A percentile compares a stretch with the other conserved stretches of the same genome.
Evolutionary conservation across 2,329 filamentous ascomycete species (phyloP).

Genomic region (Lomentospora prolificans): DNA sequence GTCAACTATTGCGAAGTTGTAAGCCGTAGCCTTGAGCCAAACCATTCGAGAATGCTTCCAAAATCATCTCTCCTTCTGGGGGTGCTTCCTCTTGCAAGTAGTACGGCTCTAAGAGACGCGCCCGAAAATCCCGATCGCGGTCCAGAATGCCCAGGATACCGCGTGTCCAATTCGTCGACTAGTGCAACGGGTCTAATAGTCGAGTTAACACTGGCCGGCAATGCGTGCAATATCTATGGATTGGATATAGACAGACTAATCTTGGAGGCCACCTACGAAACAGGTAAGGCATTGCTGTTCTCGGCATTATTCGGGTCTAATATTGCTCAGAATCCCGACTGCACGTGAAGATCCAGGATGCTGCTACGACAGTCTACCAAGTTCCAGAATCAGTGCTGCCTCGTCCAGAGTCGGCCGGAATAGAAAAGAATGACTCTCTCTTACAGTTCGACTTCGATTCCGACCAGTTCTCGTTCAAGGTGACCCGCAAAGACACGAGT

Average conservation of each 20-base stretch:
- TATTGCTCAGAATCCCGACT: constrained; percentile 37
- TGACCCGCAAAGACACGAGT: constrained; percentile 30
- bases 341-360: constrained; percentile 63
- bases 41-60: no score
- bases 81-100: no score
- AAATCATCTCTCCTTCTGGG: no score
- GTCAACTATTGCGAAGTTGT: no score
- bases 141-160: not conserved
- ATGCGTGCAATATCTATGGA: not conserved
- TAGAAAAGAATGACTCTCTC: constrained; percentile 21
- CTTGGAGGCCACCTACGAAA: not conserved
- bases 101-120: no score
- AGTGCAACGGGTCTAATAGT: not conserved
- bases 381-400: constrained; percentile 56
- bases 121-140: no score
- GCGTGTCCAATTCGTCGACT: not conserved
- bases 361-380: constrained; percentile 55
- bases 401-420: constrained; percentile 31
- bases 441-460: constrained; percentile 35
- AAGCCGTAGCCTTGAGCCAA: no score
- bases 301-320: no score
- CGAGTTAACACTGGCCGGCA: not conserved
- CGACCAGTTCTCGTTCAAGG: constrained; percentile 57
- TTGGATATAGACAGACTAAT: not conserved
- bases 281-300: not conserved